phyloP scores from a whole-genome alignment of 345 rosid species.

The Lenwebbia sp. region DNA sequence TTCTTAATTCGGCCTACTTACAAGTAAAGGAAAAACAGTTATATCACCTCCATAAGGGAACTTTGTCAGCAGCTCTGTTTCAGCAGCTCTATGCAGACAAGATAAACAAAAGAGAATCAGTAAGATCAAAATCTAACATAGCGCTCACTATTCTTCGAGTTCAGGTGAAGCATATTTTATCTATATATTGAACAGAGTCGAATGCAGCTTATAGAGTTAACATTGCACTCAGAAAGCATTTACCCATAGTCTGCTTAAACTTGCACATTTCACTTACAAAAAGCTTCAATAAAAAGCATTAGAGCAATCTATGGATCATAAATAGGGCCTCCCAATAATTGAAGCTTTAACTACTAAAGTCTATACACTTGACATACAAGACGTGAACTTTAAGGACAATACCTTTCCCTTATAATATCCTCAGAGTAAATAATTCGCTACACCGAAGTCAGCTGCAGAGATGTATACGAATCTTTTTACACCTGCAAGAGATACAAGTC shows the following conservation, averaged over 20 bases:
- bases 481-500: slow-evolving; percentile 26
- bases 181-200: background rate
- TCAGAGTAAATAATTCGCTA: slow-evolving; percentile 58
- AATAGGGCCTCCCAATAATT: background rate
- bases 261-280: background rate
- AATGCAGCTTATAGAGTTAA: background rate
- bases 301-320: background rate
- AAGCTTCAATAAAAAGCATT: background rate
- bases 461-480: slow-evolving; percentile 82
- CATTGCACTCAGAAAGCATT: background rate
- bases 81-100: slow-evolving; percentile 75
- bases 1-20: background rate
- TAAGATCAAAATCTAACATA: background rate
- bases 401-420: slow-evolving; percentile 99
- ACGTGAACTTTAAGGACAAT: background rate
- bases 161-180: background rate
- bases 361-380: background rate
- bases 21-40: background rate
- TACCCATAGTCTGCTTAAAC: background rate
- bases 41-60: slow-evolving; percentile 83
- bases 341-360: background rate
- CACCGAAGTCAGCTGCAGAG: slow-evolving; percentile 90
- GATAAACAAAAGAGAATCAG: background rate
- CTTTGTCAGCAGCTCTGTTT: slow-evolving; percentile 79
- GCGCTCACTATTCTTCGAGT: background rate